These are phyloP conservation scores for Lindgomyces ingoldianus DNA, from an alignment of 495 filamentous ascomycete genomes.

Conservation along the genomic window DNA sequence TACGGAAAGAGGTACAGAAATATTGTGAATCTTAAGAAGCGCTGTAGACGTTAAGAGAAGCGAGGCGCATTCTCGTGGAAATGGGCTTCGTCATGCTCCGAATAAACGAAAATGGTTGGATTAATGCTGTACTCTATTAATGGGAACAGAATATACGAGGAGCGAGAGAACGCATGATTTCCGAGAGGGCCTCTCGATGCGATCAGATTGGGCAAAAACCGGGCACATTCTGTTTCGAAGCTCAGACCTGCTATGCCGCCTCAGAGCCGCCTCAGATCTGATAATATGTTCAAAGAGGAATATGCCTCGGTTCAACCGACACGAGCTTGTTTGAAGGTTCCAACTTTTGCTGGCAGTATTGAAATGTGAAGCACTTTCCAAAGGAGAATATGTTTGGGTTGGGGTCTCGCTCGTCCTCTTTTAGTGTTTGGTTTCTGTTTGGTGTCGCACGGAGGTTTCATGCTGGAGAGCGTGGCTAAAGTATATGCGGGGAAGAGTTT, in stretches of 20 bases:
- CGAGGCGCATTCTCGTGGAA: no score
- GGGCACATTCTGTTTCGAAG: no score
- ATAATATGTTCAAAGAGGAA: no score
- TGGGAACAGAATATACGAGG: no score
- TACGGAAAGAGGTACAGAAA: neutral
- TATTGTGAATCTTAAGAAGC: no score
- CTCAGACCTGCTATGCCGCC: neutral
- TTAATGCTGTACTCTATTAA: no score
- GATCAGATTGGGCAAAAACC: no score
- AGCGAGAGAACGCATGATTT: no score
- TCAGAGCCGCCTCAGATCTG: neutral
- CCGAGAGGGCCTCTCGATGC: neutral
- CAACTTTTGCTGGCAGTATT: neutral
- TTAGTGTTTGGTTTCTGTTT: constrained; percentile 1
- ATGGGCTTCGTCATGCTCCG: no score
- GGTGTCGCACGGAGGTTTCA: constrained; percentile 24
- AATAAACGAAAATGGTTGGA: no score
- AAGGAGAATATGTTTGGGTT: neutral
- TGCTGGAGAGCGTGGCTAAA: neutral
- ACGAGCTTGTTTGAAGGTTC: neutral
- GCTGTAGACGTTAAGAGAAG: no score
- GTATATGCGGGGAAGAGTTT: constrained; percentile 11
- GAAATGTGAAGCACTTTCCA: constrained; percentile 2
- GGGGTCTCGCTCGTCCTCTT: constrained; percentile 12
- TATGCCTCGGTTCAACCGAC: neutral